Evolutionary conservation across 73 alveolate species (phyloP).

Genomic region (Paramecium primaurelia): DNA sequence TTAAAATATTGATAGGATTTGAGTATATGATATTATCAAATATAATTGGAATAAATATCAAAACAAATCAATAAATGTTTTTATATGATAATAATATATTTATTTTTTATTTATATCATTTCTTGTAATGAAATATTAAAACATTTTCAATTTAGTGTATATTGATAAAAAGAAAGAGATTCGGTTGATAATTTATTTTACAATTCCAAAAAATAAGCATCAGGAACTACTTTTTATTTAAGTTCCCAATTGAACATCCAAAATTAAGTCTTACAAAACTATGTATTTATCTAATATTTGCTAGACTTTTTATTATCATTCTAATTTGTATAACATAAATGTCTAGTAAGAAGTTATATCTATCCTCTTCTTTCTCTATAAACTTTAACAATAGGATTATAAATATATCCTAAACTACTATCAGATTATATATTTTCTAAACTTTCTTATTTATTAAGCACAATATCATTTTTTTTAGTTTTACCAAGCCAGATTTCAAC

Average conservation of each 20-base stretch:
- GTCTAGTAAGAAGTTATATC: not conserved
- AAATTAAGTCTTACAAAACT: not conserved
- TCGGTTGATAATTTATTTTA: not conserved
- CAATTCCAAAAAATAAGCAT: not conserved
- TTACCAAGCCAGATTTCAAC: not conserved
- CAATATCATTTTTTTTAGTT: not conserved
- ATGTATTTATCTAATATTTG: not conserved
- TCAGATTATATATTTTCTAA: not conserved
- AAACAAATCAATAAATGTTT: not conserved
- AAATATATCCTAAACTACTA: not conserved
- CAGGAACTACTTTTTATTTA: not conserved
- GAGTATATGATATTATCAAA: not conserved
- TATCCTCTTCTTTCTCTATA: not conserved
- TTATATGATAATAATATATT: not conserved
- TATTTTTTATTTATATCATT: not conserved
- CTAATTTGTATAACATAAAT: not conserved
- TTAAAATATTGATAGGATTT: not conserved
- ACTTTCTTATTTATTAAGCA: not conserved
- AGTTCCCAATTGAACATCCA: slow-evolving; percentile 16
- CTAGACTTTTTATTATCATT: not conserved
- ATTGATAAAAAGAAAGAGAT: slow-evolving; percentile 18
- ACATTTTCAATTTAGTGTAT: not conserved
- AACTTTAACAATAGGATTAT: not conserved
- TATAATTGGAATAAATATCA: not conserved
- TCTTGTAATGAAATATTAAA: not conserved